A percentile compares a stretch with the other conserved stretches of the same genome.
Evolutionary conservation across 345 rosid species (phyloP).

Genomic region (Nephelium lappaceum): DNA sequence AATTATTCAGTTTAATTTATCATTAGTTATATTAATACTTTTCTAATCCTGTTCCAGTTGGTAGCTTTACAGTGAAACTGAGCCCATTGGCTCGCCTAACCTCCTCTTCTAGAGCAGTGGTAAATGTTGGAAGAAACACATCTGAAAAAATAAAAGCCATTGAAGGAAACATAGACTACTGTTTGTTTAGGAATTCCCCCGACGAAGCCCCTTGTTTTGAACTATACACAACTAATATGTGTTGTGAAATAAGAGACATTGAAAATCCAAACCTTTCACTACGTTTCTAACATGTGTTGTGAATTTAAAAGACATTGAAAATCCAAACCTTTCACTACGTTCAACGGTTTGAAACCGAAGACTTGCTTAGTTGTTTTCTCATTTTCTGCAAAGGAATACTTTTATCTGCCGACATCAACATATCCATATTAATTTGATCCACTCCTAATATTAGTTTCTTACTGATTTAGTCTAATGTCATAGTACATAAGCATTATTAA

Average conservation of each 20-base stretch:
- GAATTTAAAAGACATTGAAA: neutral
- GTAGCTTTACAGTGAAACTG: neutral
- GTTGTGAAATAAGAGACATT: neutral
- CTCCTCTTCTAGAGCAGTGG: neutral
- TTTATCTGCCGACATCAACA: neutral
- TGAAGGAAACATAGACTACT: too few relatives aligned
- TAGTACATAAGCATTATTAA: too few relatives aligned
- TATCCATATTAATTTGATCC: too few relatives aligned
- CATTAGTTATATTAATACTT: too few relatives aligned
- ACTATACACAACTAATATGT: neutral
- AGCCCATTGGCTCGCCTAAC: neutral
- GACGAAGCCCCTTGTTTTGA: slow-evolving; percentile 3
- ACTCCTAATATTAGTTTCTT: too few relatives aligned
- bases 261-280: neutral
- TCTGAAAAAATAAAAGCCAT: too few relatives aligned
- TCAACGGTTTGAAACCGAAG: too few relatives aligned
- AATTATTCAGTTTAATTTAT: too few relatives aligned
- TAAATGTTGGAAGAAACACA: neutral
- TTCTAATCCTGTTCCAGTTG: neutral
- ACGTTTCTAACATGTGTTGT: neutral
- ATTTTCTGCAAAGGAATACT: neutral
- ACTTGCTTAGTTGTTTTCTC: neutral
- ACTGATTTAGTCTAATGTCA: too few relatives aligned
- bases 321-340: neutral
- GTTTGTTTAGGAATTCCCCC: neutral